Evolutionary conservation across 2,329 filamentous ascomycete genomes (phyloP).

Genomic region (Exserohilum rostratum): DNA sequence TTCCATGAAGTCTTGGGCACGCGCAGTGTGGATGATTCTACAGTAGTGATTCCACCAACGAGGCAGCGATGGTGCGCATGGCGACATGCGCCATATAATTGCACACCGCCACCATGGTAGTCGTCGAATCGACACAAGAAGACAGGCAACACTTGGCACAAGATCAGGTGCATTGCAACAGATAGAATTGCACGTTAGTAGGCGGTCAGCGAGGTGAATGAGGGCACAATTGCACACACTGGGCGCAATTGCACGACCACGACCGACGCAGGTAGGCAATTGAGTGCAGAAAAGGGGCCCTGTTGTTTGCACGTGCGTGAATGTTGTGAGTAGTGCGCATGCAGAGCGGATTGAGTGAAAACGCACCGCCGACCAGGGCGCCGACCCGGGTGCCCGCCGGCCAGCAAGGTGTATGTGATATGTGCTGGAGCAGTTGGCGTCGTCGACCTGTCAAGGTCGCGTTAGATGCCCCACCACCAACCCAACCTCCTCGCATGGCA

Average conservation of each 20-base stretch:
- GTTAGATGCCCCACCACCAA: constrained; percentile 9
- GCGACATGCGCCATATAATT: neutral
- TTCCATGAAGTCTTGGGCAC: neutral
- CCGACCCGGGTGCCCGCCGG: neutral
- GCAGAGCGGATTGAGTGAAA: neutral
- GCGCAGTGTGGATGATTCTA: neutral
- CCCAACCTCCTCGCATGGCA: neutral
- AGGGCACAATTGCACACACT: constrained; percentile 11
- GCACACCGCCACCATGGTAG: neutral
- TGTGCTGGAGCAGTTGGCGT: neutral
- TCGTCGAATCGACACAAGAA: neutral
- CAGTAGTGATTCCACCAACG: neutral
- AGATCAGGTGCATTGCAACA: neutral
- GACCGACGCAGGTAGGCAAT: neutral
- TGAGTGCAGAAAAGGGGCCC: neutral
- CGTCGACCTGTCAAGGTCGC: constrained; percentile 8
- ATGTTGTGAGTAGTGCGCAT: neutral
- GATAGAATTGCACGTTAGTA: constrained; percentile 11
- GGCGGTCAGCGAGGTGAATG: constrained; percentile 5
- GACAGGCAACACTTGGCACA: neutral
- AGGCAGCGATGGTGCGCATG: neutral
- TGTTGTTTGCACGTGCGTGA: neutral
- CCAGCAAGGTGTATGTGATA: neutral
- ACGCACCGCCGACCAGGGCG: neutral
- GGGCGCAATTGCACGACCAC: constrained; percentile 16